A percentile compares a stretch with the other conserved stretches of the same genome.
Conservation (phyloP, 78 protist genomes). For the Goniomonas avonlea region DNA sequence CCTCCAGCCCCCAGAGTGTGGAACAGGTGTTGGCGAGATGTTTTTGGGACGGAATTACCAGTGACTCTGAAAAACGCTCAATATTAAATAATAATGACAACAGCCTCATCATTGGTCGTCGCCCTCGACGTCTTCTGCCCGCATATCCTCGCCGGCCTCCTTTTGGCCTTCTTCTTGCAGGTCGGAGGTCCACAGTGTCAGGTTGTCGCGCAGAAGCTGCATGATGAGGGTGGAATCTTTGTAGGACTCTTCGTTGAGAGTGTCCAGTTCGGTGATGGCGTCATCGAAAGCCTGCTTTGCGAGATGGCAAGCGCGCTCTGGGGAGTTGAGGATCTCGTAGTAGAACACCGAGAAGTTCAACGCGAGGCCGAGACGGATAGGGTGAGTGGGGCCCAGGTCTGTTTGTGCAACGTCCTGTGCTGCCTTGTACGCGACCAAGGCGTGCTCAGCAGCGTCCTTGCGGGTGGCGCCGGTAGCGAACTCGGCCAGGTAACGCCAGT, state of each 20-base stretch:
- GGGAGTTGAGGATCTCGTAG: slow-evolving; percentile 36
- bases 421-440: slow-evolving; percentile 76
- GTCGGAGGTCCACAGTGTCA: slow-evolving; percentile 45
- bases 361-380: slow-evolving; percentile 75
- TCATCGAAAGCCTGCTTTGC: slow-evolving; percentile 54
- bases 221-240: slow-evolving; percentile 57
- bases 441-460: slow-evolving; percentile 66
- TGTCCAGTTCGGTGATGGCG: slow-evolving; percentile 46
- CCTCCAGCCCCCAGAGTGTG: no score
- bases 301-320: slow-evolving; percentile 45
- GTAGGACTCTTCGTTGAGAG: slow-evolving; percentile 42
- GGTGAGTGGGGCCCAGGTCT: slow-evolving; percentile 62
- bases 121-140: no score
- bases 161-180: no score
- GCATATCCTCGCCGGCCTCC: no score
- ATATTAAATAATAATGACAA: no score
- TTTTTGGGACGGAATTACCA: no score
- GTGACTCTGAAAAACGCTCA: no score
- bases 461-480: slow-evolving; percentile 60
- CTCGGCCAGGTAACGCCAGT: slow-evolving; percentile 96
- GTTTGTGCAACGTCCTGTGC: slow-evolving; percentile 61
- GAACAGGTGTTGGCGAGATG: no score
- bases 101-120: no score
- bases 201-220: slow-evolving; percentile 61
- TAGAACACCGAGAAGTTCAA: slow-evolving; percentile 71